Percentiles rank a stretch among this genome's conserved stretches.
phyloP scores from a whole-genome alignment of 805 yeast genomes.

The Tetrapisispora fleetii region DNA sequence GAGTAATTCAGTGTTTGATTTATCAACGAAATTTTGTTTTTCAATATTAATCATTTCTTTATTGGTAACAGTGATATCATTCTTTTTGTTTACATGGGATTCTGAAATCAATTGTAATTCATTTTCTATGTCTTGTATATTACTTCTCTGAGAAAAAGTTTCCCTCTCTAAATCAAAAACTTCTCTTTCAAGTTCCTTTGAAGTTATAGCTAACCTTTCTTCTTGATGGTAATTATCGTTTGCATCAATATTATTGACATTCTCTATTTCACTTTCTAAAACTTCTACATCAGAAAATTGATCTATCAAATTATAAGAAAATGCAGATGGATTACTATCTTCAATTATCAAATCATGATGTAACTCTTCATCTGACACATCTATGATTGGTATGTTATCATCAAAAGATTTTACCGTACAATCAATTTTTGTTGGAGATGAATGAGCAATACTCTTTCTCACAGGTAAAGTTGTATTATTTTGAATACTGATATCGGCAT shows the following conservation, averaged over 20 bases:
- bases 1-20: background rate
- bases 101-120: slow-evolving; percentile 24
- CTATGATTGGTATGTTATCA: background rate
- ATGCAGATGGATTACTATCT: slow-evolving; percentile 3
- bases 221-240: slow-evolving; percentile 7
- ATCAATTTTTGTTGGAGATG: slow-evolving; percentile 17
- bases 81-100: background rate
- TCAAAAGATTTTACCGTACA: no score
- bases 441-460: slow-evolving; percentile 15
- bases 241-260: slow-evolving; percentile 23
- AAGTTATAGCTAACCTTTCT: background rate
- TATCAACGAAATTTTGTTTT: no score
- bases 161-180: slow-evolving; percentile 30
- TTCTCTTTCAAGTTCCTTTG: background rate
- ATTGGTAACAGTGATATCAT: background rate
- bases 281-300: slow-evolving; percentile 19
- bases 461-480: background rate
- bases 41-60: background rate
- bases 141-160: slow-evolving; percentile 13
- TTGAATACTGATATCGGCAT: slow-evolving; percentile 1
- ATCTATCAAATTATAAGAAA: slow-evolving; percentile 6
- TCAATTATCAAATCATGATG: slow-evolving; percentile 10
- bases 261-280: slow-evolving; percentile 14
- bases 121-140: slow-evolving; percentile 8
- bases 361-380: slow-evolving; percentile 25